These are phyloP conservation scores for Pichia insulana DNA, from an alignment of 805 yeast species.

Conservation along the genomic window DNA sequence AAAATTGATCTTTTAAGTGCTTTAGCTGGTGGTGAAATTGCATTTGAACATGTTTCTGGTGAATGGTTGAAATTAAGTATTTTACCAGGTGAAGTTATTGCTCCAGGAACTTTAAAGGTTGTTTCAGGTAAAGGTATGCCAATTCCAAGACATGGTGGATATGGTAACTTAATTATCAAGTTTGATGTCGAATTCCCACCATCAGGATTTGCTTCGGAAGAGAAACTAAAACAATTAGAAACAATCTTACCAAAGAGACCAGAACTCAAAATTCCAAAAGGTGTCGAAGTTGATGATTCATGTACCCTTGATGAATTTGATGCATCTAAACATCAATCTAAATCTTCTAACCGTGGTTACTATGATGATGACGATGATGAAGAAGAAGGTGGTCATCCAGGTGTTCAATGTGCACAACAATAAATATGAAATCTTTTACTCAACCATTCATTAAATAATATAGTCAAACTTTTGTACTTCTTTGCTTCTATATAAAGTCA, in stretches of 20 bases:
- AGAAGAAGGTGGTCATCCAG: slow-evolving; percentile 50
- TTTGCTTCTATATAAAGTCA: not conserved
- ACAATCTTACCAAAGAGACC: slow-evolving; percentile 71
- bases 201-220: slow-evolving; percentile 64
- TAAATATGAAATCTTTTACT: slow-evolving; percentile 29
- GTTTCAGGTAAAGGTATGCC: slow-evolving; percentile 98
- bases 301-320: slow-evolving; percentile 25
- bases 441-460: not conserved
- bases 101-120: slow-evolving; percentile 77
- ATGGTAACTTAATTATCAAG: slow-evolving; percentile 79
- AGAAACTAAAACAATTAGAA: slow-evolving; percentile 65
- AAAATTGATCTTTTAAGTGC: slow-evolving; percentile 91
- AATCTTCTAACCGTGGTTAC: slow-evolving; percentile 35
- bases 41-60: slow-evolving; percentile 83
- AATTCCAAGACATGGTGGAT: slow-evolving; percentile 75
- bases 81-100: slow-evolving; percentile 85
- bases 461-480: not conserved
- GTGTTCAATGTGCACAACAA: slow-evolving; percentile 94
- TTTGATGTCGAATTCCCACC: slow-evolving; percentile 87
- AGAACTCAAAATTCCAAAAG: slow-evolving; percentile 51
- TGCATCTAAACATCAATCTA: slow-evolving; percentile 21
- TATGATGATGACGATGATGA: slow-evolving; percentile 37
- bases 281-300: slow-evolving; percentile 68
- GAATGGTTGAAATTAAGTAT: slow-evolving; percentile 79
- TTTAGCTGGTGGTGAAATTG: slow-evolving; percentile 89